phyloP scores from a whole-genome alignment of 129 eudicot genomes.

The Chrysanthemum makinoi region DNA sequence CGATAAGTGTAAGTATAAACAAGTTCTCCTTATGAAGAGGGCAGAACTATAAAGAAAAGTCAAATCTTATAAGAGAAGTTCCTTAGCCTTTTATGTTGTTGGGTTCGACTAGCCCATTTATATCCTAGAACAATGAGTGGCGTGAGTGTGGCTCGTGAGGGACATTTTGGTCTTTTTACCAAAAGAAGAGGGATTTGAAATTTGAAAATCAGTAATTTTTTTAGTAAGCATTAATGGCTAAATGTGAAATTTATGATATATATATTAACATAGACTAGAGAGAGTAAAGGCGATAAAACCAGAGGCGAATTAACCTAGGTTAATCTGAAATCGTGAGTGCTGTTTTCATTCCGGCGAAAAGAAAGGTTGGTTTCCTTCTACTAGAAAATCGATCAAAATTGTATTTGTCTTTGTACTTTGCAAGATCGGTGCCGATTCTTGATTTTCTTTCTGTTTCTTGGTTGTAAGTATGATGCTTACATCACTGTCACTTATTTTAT shows the following conservation, averaged over 20 bases:
- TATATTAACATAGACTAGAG: conserved; percentile 16
- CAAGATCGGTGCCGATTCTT: neutral
- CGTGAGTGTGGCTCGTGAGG: conserved; percentile 11
- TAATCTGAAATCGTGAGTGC: neutral
- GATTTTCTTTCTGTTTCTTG: neutral
- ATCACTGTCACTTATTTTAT: no score
- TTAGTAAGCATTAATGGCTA: conserved; percentile 1
- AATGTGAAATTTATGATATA: conserved; percentile 12
- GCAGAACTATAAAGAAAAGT: no score
- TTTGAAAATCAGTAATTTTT: neutral
- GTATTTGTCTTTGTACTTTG: neutral
- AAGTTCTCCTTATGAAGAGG: no score
- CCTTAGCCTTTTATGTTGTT: conserved; percentile 17
- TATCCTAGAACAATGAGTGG: neutral
- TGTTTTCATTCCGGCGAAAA: neutral
- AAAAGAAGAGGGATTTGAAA: neutral
- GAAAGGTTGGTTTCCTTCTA: conserved; percentile 7
- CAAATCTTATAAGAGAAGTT: no score
- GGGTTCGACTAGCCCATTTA: neutral
- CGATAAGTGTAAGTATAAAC: no score
- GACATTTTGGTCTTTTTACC: conserved; percentile 31
- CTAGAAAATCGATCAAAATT: conserved; percentile 9
- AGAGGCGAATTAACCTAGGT: conserved; percentile 25
- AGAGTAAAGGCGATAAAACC: neutral
- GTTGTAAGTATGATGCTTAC: neutral